Percentiles rank a stretch among this genome's conserved stretches.
These are phyloP conservation scores for Euphorbia pulcherrima DNA, from an alignment of 345 rosid species.

Conservation along the genomic window DNA sequence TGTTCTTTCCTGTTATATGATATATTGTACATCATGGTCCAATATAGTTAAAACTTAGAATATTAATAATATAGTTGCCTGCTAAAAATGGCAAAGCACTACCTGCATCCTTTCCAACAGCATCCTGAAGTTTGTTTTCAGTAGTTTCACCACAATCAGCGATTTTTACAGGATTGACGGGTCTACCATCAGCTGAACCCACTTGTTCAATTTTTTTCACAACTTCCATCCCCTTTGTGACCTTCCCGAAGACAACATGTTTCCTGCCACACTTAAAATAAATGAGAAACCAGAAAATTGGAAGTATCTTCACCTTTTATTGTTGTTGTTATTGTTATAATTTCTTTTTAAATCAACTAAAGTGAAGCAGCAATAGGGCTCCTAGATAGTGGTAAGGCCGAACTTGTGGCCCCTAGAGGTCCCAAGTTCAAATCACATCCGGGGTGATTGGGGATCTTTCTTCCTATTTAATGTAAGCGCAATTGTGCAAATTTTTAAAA, in stretches of 20 bases:
- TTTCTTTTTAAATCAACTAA: not conserved
- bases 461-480: too few species aligned
- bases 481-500: too few species aligned
- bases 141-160: constrained; percentile 66
- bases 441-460: too few species aligned
- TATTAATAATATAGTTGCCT: not conserved
- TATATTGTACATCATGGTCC: not conserved
- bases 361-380: not conserved
- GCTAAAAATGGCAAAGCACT: constrained; percentile 10
- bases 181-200: constrained; percentile 67
- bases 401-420: too few species aligned
- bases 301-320: not conserved
- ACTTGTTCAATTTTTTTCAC: constrained; percentile 72
- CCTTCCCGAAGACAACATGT: constrained; percentile 96
- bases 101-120: constrained; percentile 55
- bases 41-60: not conserved
- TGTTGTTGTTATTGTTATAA: too few species aligned
- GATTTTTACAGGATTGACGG: constrained; percentile 55
- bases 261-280: constrained; percentile 49
- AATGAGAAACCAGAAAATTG: constrained; percentile 12
- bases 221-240: constrained; percentile 69
- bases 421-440: too few species aligned
- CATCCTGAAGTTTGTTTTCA: constrained; percentile 46
- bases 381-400: too few species aligned
- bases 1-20: constrained; percentile 52